Percentiles rank a stretch among this genome's conserved stretches.
phyloP scores from a whole-genome alignment of 75 land plant species.

The Sequoiadendron giganteum region DNA sequence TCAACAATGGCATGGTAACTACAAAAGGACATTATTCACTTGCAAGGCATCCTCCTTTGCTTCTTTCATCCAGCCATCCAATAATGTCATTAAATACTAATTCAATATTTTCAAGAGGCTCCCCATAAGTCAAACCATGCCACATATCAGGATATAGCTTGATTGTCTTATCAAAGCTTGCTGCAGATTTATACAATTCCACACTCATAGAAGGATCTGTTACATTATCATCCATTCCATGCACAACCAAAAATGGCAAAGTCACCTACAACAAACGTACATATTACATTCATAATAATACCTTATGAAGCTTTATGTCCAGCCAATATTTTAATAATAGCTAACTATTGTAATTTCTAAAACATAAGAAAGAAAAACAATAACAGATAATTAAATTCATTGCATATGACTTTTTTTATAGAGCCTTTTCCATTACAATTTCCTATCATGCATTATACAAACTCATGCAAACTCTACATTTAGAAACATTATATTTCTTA shows the following conservation, averaged over 20 bases:
- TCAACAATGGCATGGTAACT: no score
- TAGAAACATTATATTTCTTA: no score
- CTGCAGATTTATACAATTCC: constrained; percentile 27
- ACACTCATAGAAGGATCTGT: constrained; percentile 41
- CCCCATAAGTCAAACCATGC: constrained; percentile 54
- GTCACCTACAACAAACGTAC: constrained; percentile 25
- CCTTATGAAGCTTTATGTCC: neutral
- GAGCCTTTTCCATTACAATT: no score
- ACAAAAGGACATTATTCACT: no score
- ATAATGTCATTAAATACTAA: constrained; percentile 41
- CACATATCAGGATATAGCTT: constrained; percentile 60
- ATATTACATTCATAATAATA: neutral
- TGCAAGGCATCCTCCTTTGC: neutral
- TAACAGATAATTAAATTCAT: no score
- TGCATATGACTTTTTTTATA: no score
- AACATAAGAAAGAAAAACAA: no score
- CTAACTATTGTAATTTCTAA: neutral
- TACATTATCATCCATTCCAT: constrained; percentile 40
- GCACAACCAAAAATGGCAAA: constrained; percentile 41
- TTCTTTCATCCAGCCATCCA: constrained; percentile 39
- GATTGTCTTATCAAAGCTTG: constrained; percentile 47
- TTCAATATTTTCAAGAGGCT: constrained; percentile 40
- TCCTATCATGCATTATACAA: no score
- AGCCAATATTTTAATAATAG: neutral
- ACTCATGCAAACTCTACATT: no score